Evolutionary conservation across 2,329 filamentous ascomycete genomes (phyloP), one percentile per base, ranked within the genome.

Genomic region (Camptophora hylomeconis): DNA sequence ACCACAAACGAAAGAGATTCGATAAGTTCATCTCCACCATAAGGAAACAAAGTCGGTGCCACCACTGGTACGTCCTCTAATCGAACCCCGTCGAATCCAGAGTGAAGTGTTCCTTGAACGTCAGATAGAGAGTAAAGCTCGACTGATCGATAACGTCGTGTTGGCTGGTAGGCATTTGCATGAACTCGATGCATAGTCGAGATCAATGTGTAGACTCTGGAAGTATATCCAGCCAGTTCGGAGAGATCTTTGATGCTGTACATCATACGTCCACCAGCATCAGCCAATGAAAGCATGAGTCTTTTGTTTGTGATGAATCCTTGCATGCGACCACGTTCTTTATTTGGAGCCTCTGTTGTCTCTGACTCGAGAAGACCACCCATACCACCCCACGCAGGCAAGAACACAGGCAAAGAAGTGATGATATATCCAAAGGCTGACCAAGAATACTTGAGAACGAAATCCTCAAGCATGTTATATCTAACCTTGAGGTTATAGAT

Each of bases 261-360:
- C 89, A 98, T 98, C 83, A 98, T 94, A 25, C 89, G 72, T 15
- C 87, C 87, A 35, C 89, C 89, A 2, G 89, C 89, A 55, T 98
- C 89, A 7, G 89, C 89, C 20, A 98, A 69, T 10, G 87, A 95
- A 17, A 98, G 69, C 89, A 98, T 95, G 20, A 98, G 75, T 4
- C 89, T 75, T 56, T 98, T 95, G 60, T 98, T 98, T 8, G 89
- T 98, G 56, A 98, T 94, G 57, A 98, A 98, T 18, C 92, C 83
- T 59, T 92, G 89, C 82, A 95, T 98, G 21, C 92, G 81, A 32
- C 77, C 75, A 25, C 80, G 72, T 53, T 92, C 82, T 16, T 79
- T 70, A 16, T 70, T 67, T 16, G 64, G 63, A 8, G 11, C n/a
- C 20, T 49, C 46, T 12, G 47, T 41, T 4, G 42, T 40, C 20